Base-by-base conservation (phyloP, 352 stramenopile species). In the Globisporangium apiculatum region DNA sequence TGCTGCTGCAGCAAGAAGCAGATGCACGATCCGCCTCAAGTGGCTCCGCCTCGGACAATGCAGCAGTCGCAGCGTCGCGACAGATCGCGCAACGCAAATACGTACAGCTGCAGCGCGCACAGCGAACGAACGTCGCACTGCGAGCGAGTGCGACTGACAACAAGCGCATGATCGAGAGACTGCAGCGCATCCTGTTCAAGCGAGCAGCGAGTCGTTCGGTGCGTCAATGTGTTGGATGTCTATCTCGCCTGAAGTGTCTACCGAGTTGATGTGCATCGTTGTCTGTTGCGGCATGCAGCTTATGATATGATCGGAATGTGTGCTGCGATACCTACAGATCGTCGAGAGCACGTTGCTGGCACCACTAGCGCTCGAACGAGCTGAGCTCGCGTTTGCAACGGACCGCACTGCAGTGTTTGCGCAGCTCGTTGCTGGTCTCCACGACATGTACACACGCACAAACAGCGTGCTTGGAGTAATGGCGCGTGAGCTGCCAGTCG, bases 101-200 rank as follows among this genome's bases (percentile, higher is more conserved):
- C 10, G 15, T 18, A 9, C 48, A 38, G 0, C 36, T 48, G 12
- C 12, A 8, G 18, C 38, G 42, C 1, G 48, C 48, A 1, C 17
- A 37, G 10, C 35, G 41, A 12, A 38, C 55, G 41, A 61, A 55
- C 49, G 17, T n/a, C 14, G 9, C 18, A 6, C 49, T 61, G 12
- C 48, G 48, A 17, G 18, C 24, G 41, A 9, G 15, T 5, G 48
- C 15, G 1, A 2, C 42, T 6, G 48, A 55, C 15, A 47, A 61
- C 24, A 55, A 51, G 18, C 37, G 38, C 9, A 55, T 61, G 38
- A 48, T 48, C 8, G 55, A 43, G 38, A 55, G 18, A 10, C 56
- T 61, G 14, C 38, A 61, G 15, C 48, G 36, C 8, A 51, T 61
- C 31, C 48, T 61, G 31, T 15, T 53, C 15, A 43, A 43, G 8